Evolutionary conservation across 495 filamentous ascomycete genomes (phyloP), one percentile per base, ranked within the genome.

Genomic region (Sphaerosporella brunnea): DNA sequence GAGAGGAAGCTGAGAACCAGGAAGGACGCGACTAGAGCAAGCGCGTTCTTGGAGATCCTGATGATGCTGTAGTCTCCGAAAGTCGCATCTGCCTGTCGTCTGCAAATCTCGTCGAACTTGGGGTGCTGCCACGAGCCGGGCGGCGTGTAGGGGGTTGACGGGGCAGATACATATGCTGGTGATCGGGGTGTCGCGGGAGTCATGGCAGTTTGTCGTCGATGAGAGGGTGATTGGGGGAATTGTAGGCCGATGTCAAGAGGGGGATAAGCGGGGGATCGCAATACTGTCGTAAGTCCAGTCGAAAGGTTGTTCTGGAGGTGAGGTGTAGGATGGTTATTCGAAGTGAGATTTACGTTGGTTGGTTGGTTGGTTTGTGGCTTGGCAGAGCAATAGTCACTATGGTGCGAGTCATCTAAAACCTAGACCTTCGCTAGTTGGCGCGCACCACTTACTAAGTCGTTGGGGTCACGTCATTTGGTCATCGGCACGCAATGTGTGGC

Each of bases 61-160:
- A 66, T 69, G 15, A 86, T 57, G 50, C 86, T 83, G 44, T 68
- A 69, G 39, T 83, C 74, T 18, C 73, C 73, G 61, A 95, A 93
- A 36, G 68, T 78, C 5, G 75, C 70, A 16, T 75, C 77, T 63
- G 77, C 74, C 48, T 82, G 81, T 23, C 87, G 76, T 43, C 70
- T 70, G 11, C 76, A 70, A 52, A 95, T 81, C 61, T 92, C 84
- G 51, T 79, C 67, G 40, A 93, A 65, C 23, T 75, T 73, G 3
- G 87, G 87, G 63, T 95, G 87, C 51, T 74, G 73, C 87, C 87
- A 95, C 64, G 79, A 83, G 41, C 87, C 87, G 11, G 84, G 75
- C 5, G 71, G 69, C 11, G 67, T 52, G 30, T 35, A 18, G 35
- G 45, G 50, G 9, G 43, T 75, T 8, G 71, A 68, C 11, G 67